These are phyloP conservation scores for Dactylellina parvicollis DNA, from an alignment of 2,329 filamentous ascomycete species.

Conservation along the genomic window DNA sequence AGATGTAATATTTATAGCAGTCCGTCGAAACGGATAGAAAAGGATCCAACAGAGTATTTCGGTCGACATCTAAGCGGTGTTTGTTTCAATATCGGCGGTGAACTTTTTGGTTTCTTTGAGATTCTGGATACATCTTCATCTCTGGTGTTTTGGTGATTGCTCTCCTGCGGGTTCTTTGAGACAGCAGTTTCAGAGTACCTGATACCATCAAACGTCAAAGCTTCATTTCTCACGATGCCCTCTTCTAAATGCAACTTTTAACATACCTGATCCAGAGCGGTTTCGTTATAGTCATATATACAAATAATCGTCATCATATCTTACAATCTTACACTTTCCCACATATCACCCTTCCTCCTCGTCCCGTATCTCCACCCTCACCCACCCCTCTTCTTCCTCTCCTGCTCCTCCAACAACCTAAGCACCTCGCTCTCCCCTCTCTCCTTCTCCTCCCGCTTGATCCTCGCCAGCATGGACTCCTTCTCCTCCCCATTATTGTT, in stretches of 20 bases:
- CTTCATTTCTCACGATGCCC: not conserved
- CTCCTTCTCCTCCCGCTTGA: slow-evolving; percentile 25
- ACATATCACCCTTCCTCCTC: not conserved
- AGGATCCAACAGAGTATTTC: not conserved
- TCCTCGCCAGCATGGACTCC: slow-evolving; percentile 39
- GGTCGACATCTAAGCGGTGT: not conserved
- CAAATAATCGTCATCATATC: slow-evolving; percentile 9
- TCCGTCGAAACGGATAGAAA: slow-evolving; percentile 3
- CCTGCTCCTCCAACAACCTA: slow-evolving; percentile 35
- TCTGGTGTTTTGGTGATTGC: slow-evolving; percentile 17
- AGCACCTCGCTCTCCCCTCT: slow-evolving; percentile 18
- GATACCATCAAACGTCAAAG: slow-evolving; percentile 9
- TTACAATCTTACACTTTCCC: slow-evolving; percentile 1
- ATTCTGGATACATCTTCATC: slow-evolving; percentile 4
- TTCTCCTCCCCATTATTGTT: not conserved
- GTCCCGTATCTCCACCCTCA: not conserved
- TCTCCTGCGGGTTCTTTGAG: slow-evolving; percentile 26
- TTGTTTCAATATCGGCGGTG: slow-evolving; percentile 23
- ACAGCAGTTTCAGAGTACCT: slow-evolving; percentile 23
- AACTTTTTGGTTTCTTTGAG: slow-evolving; percentile 21
- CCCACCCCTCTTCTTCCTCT: slow-evolving; percentile 19
- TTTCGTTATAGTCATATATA: slow-evolving; percentile 30
- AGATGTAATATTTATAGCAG: slow-evolving; percentile 30
- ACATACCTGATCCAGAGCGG: slow-evolving; percentile 9
- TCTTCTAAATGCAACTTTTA: not conserved